Base-by-base conservation (phyloP, 805 yeast genomes). In the Saccharomycopsis malanga region DNA sequence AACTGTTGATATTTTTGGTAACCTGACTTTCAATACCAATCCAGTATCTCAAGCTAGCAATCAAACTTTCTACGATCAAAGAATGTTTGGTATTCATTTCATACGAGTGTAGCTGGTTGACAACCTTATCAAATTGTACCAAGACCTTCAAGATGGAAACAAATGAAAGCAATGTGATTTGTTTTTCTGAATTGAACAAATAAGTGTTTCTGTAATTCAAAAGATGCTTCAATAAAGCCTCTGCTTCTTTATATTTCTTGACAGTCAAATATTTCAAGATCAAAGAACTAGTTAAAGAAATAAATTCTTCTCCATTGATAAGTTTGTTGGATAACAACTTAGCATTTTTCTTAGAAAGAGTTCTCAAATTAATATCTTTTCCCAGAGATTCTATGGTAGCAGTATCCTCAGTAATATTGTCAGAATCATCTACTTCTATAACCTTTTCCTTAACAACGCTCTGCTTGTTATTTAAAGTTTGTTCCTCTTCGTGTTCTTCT, bases 21-120 rank as follows among this genome's bases (percentile, higher is more conserved):
- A 53, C 54, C n/a, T 39, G 24, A 22, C 44, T 39, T 10, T 56
- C 53, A 24, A 56, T 59, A 17, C 66, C 65, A 48, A 59, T 55
- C 65, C 66, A 61, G 34, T 57, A 42, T 53, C 66, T 56, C 35
- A 61, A 44, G 20, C 54, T 45, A 21, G 50, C 55, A 36, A 56
- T 52, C 5, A 62, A 45, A 17, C 52, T 52, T 42, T 61, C 62
- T 21, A 58, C 51, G 6, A 27, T 20, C 22, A 25, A 25, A 7
- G 23, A 15, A 37, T 39, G 32, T n/a, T 39, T 30, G 18, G 22
- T 14, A 22, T 25, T 23, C 9, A 37, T 20, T n/a, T 22, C 27
- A 18, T 45, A 34, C 30, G 22, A 24, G 27, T 34, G 37, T 14
- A 23, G 22, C 10, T 37, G 36, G 6, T 17, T 29, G n/a, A 22